Conservation (phyloP, 1,139 yeast genomes). For the Debaryomyces subglobosus region DNA sequence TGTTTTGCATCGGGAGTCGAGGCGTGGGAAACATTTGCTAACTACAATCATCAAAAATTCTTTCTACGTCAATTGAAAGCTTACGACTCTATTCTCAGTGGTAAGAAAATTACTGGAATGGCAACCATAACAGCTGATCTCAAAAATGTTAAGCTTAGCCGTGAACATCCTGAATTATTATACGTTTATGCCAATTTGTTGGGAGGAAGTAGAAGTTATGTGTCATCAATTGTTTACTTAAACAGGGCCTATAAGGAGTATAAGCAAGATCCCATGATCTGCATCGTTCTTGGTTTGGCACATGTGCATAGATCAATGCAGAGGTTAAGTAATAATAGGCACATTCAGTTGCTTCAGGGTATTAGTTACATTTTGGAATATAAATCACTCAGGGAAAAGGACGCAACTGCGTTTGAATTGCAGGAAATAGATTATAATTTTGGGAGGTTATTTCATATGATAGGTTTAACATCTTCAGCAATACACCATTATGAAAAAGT, state of each 20-base stretch:
- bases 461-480: conserved; percentile 77
- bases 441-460: conserved; percentile 82
- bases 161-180: conserved; percentile 70
- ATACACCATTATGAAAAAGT: conserved; percentile 72
- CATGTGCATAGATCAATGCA: conserved; percentile 94
- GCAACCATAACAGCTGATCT: conserved; percentile 61
- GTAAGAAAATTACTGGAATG: conserved; percentile 67
- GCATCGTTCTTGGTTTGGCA: conserved; percentile 73
- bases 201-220: conserved; percentile 81
- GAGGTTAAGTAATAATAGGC: conserved; percentile 82
- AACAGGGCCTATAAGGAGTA: conserved; percentile 63
- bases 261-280: conserved; percentile 77
- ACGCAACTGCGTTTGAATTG: conserved; percentile 52
- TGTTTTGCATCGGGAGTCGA: conserved; percentile 66
- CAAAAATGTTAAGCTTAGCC: conserved; percentile 43
- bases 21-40: conserved; percentile 63
- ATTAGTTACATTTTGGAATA: conserved; percentile 77
- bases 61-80: conserved; percentile 88
- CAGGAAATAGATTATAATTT: conserved; percentile 85
- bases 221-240: conserved; percentile 73
- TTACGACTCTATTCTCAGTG: conserved; percentile 66
- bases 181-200: conserved; percentile 79
- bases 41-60: conserved; percentile 85
- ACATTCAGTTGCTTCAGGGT: conserved; percentile 85
- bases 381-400: conserved; percentile 45